Conservation (phyloP, 257 asterid species). For the Echium plantagineum region DNA sequence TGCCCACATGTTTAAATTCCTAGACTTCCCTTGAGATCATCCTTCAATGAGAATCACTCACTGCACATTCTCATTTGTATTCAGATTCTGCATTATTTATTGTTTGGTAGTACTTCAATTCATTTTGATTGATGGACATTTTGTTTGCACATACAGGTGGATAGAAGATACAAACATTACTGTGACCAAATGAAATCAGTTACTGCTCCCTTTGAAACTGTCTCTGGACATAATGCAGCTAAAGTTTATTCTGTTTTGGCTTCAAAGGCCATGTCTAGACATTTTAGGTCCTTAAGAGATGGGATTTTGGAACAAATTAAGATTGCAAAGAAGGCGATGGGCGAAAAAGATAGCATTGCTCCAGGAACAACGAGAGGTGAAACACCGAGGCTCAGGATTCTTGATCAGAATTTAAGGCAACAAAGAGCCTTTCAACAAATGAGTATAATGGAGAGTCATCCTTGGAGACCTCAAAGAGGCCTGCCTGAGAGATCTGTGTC, state of each 20-base stretch:
- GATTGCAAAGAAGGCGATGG: slow-evolving; percentile 52
- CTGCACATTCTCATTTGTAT: not conserved
- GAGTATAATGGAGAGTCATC: slow-evolving; percentile 70
- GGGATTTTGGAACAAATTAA: slow-evolving; percentile 51
- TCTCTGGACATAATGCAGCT: slow-evolving; percentile 74
- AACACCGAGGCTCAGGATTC: slow-evolving; percentile 58
- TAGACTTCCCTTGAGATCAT: not conserved
- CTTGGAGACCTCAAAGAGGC: slow-evolving; percentile 91
- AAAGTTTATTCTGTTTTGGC: slow-evolving; percentile 55
- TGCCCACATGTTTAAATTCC: not conserved
- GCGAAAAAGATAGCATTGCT: slow-evolving; percentile 45
- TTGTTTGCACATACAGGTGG: slow-evolving; percentile 37
- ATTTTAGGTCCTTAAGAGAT: slow-evolving; percentile 64
- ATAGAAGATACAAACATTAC: slow-evolving; percentile 78
- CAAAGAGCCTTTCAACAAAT: slow-evolving; percentile 69
- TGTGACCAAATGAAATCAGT: slow-evolving; percentile 77
- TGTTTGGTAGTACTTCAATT: slow-evolving; percentile 1
- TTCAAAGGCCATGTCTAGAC: slow-evolving; percentile 77
- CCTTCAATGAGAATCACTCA: not conserved
- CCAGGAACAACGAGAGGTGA: slow-evolving; percentile 58
- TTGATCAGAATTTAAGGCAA: slow-evolving; percentile 74
- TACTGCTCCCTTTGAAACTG: slow-evolving; percentile 57
- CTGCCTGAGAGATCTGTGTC: slow-evolving; percentile 79
- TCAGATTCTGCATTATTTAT: not conserved
- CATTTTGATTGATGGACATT: not conserved